Base-by-base conservation (phyloP, 768 basidiomycete species). In the Chalciporus sphaerocephalus region DNA sequence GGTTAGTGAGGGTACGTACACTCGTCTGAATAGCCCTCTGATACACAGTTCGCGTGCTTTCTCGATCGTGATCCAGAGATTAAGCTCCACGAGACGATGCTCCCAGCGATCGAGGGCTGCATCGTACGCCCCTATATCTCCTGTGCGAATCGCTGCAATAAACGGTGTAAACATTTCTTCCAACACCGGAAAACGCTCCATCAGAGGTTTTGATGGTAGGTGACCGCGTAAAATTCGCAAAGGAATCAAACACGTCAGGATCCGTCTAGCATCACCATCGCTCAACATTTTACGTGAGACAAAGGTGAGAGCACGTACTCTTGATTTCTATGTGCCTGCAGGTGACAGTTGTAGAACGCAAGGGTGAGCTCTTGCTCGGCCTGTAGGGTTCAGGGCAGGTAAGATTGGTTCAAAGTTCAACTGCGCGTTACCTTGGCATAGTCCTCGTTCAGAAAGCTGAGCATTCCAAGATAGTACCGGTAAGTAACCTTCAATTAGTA, bases 401-500 rank as follows among this genome's bases (percentile, higher is more conserved):
- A 24, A 38, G 33, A 21, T 21, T 1, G 30, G 22, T 11, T 6
- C 11, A 12, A 18, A n/a, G 15, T 21, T 46, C 22, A 11, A 42
- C 36, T 11, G 42, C 38, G 28, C 52, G 63, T 24, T 38, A 85
- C 91, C 71, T 92, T 92, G 30, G 71, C 74, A 59, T 91, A 94
- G 39, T 95, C 87, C 62, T 97, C 96, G 57, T 90, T 90, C 50
- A 97, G 66, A 69, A 98, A 97, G 59, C 82, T 85, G 50, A 98
- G 74, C 83, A 97, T 90, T 51, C 95, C 96, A 38, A 96, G 68
- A 61, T 97, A 97, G 72, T 95, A 99, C 50, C 83, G 76, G 68
- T 88, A 96, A 18, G 94, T 94, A 40, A 96, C 92, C 87, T 92
- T 69, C 48, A 48, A 53, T 48, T 46, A 38, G 34, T 59, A 38